These are phyloP conservation scores for Penicillium sp. DNA, from an alignment of 2,329 filamentous ascomycete genomes.

Conservation along the genomic window DNA sequence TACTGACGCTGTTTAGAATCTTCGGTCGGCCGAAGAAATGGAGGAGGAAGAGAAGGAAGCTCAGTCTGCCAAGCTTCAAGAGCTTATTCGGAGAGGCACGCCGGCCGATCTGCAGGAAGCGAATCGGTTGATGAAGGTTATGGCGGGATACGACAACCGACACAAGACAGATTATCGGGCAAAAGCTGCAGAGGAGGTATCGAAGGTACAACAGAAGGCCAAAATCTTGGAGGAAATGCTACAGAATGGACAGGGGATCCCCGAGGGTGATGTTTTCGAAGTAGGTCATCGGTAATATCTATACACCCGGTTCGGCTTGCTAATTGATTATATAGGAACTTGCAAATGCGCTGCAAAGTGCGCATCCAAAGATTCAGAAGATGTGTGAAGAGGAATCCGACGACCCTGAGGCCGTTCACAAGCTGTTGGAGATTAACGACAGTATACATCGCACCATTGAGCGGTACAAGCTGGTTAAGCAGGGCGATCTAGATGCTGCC, in stretches of 20 bases:
- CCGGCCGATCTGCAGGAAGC: slow-evolving; percentile 95
- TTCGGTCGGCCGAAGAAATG: slow-evolving; percentile 97
- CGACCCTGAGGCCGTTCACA: slow-evolving; percentile 91
- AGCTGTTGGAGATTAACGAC: slow-evolving; percentile 95
- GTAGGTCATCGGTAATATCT: slow-evolving; percentile 35
- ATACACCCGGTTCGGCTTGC: background rate
- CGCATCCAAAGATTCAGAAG: slow-evolving; percentile 97
- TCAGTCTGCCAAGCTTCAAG: slow-evolving; percentile 96
- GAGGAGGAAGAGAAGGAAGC: slow-evolving; percentile 93
- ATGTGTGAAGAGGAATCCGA: slow-evolving; percentile 99
- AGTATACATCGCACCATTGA: slow-evolving; percentile 97
- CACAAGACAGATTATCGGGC: slow-evolving; percentile 97
- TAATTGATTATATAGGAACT: slow-evolving; percentile 63
- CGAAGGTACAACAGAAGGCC: slow-evolving; percentile 94
- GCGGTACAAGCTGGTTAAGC: slow-evolving; percentile 92
- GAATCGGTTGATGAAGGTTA: slow-evolving; percentile 97
- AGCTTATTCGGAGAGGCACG: slow-evolving; percentile 86
- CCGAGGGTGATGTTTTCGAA: slow-evolving; percentile 68
- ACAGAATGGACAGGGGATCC: slow-evolving; percentile 78
- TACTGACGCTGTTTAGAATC: slow-evolving; percentile 61
- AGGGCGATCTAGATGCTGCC: slow-evolving; percentile 83
- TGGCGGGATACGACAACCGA: slow-evolving; percentile 95
- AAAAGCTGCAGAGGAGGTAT: slow-evolving; percentile 93
- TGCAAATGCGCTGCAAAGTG: slow-evolving; percentile 82
- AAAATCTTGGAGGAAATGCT: slow-evolving; percentile 89